phyloP scores from a whole-genome alignment of 305 asterid genomes.

The Solanum hybrid region DNA sequence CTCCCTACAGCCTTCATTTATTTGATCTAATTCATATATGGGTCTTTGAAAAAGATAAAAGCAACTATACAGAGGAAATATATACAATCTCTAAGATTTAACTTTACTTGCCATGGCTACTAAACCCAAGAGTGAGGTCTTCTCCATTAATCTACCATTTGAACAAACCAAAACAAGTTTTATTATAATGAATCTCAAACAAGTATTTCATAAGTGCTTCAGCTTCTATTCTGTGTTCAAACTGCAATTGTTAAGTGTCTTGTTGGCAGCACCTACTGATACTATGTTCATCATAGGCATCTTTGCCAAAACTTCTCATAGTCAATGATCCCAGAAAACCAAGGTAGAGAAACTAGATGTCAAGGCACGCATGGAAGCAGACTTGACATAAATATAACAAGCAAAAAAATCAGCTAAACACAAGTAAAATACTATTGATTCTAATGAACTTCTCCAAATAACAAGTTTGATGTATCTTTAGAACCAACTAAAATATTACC shows the following conservation, averaged over 20 bases:
- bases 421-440: not conserved
- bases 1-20: not conserved
- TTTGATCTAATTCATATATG: not conserved
- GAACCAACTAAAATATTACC: conserved; percentile 35
- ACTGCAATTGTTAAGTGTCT: not conserved
- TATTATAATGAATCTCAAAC: not conserved
- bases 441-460: not conserved
- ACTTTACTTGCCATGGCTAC: not conserved
- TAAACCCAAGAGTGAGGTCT: not conserved
- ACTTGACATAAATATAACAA: not conserved
- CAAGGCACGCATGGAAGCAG: not conserved
- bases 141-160: not conserved
- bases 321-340: not conserved
- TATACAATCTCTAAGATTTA: not conserved
- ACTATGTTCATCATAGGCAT: not conserved
- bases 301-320: not conserved
- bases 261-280: not conserved
- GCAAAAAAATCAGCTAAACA: not conserved
- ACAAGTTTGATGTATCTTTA: not conserved
- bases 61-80: not conserved
- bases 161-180: not conserved
- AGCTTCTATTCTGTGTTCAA: not conserved
- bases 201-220: not conserved
- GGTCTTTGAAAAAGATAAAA: not conserved
- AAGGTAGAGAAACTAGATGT: not conserved